These are phyloP conservation scores for Helianthus annuus DNA, from an alignment of 129 eudicot species.

Conservation along the genomic window DNA sequence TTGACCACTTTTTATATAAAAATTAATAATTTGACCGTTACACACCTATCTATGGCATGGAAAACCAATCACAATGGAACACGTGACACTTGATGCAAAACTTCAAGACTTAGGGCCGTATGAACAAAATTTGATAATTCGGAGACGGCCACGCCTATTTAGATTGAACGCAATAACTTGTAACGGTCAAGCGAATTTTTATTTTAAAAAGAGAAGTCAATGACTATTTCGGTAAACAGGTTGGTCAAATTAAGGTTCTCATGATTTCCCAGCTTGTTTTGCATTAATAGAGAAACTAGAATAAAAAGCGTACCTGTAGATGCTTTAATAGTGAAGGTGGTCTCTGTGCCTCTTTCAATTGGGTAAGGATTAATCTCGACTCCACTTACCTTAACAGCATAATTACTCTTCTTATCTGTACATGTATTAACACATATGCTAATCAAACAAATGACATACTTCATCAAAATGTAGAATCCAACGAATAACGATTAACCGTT, in stretches of 20 bases:
- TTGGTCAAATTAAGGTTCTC: not conserved
- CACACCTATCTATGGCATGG: too few species aligned
- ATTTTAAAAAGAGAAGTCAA: not conserved
- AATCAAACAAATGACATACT: not conserved
- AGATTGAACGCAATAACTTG: not conserved
- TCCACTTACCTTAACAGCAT: slow-evolving; percentile 57
- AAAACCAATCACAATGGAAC: too few species aligned
- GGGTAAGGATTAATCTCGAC: slow-evolving; percentile 69
- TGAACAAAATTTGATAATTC: too few species aligned
- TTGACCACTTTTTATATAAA: not conserved
- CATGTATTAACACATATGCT: not conserved
- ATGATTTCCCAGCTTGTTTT: not conserved
- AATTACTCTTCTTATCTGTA: slow-evolving; percentile 56
- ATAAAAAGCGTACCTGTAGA: slow-evolving; percentile 42
- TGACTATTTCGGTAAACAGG: not conserved
- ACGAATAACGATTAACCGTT: not conserved
- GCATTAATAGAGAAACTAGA: not conserved
- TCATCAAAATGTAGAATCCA: not conserved
- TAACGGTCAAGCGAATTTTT: not conserved
- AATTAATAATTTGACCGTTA: too few species aligned
- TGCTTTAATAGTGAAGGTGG: slow-evolving; percentile 70
- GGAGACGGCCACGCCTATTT: not conserved
- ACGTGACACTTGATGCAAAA: too few species aligned
- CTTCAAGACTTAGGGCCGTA: too few species aligned
- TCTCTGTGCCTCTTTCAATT: slow-evolving; percentile 41